Conservation (phyloP, 306 rosid genomes). For the Sicyos baderoa region DNA sequence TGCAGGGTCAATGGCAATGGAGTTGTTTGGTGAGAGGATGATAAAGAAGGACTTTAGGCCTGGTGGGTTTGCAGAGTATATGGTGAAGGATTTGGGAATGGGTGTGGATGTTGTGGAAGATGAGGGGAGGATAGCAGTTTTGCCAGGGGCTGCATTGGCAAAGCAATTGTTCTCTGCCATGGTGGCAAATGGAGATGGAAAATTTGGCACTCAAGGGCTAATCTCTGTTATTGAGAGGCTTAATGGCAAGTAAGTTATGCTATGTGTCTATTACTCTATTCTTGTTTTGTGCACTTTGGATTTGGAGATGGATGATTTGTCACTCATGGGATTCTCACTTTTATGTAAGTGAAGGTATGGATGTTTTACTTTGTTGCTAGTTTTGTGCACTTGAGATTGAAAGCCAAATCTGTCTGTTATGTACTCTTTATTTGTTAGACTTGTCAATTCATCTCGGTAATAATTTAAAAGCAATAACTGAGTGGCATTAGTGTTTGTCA, state of each 20-base stretch:
- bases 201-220: conserved; percentile 62
- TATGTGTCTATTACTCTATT: background rate
- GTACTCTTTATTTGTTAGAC: background rate
- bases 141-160: conserved; percentile 68
- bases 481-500: too few relatives aligned
- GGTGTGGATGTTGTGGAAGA: conserved; percentile 42
- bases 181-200: conserved; percentile 76
- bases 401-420: background rate
- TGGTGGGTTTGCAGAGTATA: conserved; percentile 62
- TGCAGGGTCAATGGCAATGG: conserved; percentile 58
- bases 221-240: conserved; percentile 63
- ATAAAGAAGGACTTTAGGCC: conserved; percentile 50
- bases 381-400: background rate
- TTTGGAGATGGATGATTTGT: conserved; percentile 55
- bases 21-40: conserved; percentile 64
- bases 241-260: conserved; percentile 34
- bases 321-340: conserved; percentile 53
- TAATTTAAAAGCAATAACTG: too few relatives aligned
- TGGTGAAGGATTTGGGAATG: conserved; percentile 88
- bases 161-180: conserved; percentile 59
- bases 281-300: background rate
- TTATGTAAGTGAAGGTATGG: conserved; percentile 19
- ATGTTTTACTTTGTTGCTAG: background rate
- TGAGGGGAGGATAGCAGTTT: conserved; percentile 32
- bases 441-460: too few relatives aligned